Percentiles rank a stretch among this genome's conserved stretches.
phyloP scores from a whole-genome alignment of 768 basidiomycete species.

The Pleurotus platypus region DNA sequence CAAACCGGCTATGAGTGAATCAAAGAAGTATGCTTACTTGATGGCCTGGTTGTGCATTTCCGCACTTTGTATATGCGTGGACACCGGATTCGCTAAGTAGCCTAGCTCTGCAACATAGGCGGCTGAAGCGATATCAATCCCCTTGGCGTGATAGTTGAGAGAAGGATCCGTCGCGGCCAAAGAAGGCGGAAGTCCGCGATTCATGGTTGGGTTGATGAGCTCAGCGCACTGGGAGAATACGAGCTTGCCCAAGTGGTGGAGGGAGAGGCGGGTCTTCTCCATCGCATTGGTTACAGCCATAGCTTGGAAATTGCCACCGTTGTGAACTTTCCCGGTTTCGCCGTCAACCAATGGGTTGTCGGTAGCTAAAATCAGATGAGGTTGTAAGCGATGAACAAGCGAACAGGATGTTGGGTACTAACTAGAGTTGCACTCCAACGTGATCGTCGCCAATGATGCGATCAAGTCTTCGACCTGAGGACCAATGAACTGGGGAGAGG shows the following conservation, averaged over 20 bases:
- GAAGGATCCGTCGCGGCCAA: constrained; percentile 73
- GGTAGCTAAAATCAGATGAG: constrained; percentile 47
- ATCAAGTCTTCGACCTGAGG: constrained; percentile 78
- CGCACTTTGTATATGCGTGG: constrained; percentile 77
- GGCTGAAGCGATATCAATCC: constrained; percentile 78
- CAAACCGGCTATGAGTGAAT: neutral
- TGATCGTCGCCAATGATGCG: constrained; percentile 52
- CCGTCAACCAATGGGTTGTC: constrained; percentile 81
- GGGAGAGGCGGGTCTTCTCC: constrained; percentile 79
- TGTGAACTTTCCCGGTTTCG: constrained; percentile 60
- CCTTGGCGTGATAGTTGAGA: constrained; percentile 75
- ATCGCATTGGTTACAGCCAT: constrained; percentile 77
- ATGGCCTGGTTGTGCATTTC: constrained; percentile 87
- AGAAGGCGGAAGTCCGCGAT: constrained; percentile 73
- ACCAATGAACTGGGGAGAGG: constrained; percentile 74
- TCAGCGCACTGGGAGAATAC: constrained; percentile 71
- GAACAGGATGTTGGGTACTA: constrained; percentile 20
- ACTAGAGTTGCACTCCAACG: constrained; percentile 80
- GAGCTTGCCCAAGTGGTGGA: constrained; percentile 70
- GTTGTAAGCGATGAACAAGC: constrained; percentile 6
- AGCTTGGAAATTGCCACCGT: constrained; percentile 88
- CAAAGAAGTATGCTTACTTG: constrained; percentile 46
- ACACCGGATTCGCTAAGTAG: constrained; percentile 73
- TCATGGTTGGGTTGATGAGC: constrained; percentile 77
- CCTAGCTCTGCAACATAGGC: constrained; percentile 79